These are phyloP conservation scores for Xylariales sp. DNA, from an alignment of 2,329 filamentous ascomycete species.

Conservation along the genomic window DNA sequence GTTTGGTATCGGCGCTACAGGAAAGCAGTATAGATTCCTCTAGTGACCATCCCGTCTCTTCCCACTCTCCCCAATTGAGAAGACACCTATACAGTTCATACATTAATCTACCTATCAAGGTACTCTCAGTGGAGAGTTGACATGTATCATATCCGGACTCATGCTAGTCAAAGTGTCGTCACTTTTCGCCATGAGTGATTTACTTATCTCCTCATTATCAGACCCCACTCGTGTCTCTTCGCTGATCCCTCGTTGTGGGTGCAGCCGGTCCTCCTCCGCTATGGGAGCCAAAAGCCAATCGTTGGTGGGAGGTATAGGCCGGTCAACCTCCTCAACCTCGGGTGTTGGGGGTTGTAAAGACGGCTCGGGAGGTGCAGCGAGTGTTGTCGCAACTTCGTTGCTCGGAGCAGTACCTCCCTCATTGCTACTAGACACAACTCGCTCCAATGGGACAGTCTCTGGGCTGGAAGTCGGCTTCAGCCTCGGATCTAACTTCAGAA, in stretches of 20 bases:
- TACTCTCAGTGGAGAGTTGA: background rate
- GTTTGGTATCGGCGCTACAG: too few relatives aligned
- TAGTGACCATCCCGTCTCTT: too few relatives aligned
- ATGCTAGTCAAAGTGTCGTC: slow-evolving; percentile 5
- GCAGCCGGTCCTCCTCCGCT: slow-evolving; percentile 15
- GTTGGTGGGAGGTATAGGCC: background rate
- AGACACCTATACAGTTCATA: too few relatives aligned
- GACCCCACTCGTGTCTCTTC: slow-evolving; percentile 19
- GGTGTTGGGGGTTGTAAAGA: slow-evolving; percentile 3
- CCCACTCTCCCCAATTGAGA: too few relatives aligned
- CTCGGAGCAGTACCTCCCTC: slow-evolving; percentile 3
- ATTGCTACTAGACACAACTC: slow-evolving; percentile 21
- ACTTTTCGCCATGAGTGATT: background rate
- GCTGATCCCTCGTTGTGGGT: slow-evolving; percentile 21
- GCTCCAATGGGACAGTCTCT: slow-evolving; percentile 26
- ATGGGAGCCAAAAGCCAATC: slow-evolving; percentile 17
- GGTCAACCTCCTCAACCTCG: background rate
- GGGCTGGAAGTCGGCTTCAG: slow-evolving; percentile 26
- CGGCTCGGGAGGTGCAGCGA: slow-evolving; percentile 4
- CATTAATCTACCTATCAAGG: too few relatives aligned
- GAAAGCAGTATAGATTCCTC: too few relatives aligned
- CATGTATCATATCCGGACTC: background rate
- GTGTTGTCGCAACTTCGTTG: slow-evolving; percentile 7
- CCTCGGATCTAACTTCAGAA: slow-evolving; percentile 33
- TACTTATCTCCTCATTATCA: slow-evolving; percentile 10